Evolutionary conservation across 1,284 basidiomycete genomes (phyloP).

Genomic region (Ganoderma resinaceum): DNA sequence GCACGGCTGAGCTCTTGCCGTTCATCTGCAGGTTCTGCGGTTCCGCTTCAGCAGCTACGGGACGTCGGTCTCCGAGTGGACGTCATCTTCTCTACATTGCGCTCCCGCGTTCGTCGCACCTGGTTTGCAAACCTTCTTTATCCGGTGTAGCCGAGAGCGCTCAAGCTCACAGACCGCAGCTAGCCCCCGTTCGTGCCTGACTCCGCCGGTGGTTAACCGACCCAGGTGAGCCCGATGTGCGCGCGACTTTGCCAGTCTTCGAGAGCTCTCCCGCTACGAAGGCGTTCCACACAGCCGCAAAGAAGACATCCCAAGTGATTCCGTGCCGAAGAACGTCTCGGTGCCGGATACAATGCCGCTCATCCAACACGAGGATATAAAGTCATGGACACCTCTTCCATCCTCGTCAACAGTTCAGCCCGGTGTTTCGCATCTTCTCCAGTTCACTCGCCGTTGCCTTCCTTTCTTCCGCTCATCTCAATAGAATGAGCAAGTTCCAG

Average conservation of each 20-base stretch:
- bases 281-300: slow-evolving; percentile 1
- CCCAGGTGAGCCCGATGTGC: slow-evolving; percentile 14
- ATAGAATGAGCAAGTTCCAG: slow-evolving; percentile 1
- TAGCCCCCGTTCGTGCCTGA: not conserved
- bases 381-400: not conserved
- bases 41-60: not conserved
- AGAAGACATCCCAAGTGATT: not conserved
- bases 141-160: not conserved
- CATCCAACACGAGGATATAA: not conserved
- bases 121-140: not conserved
- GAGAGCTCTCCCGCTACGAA: not conserved
- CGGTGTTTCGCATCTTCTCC: not conserved
- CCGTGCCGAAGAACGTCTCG: not conserved
- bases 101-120: not conserved
- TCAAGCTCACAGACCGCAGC: not conserved
- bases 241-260: slow-evolving; percentile 20
- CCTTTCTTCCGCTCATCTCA: not conserved
- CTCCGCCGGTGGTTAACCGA: slow-evolving; percentile 11
- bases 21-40: not conserved
- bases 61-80: not conserved
- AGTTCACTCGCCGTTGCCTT: not conserved
- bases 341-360: not conserved
- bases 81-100: not conserved
- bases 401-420: not conserved
- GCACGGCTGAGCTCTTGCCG: not conserved